Percentiles rank a stretch among this genome's conserved stretches.
Conservation (phyloP, 2,329 filamentous ascomycete genomes). For the Thelonectria olida region DNA sequence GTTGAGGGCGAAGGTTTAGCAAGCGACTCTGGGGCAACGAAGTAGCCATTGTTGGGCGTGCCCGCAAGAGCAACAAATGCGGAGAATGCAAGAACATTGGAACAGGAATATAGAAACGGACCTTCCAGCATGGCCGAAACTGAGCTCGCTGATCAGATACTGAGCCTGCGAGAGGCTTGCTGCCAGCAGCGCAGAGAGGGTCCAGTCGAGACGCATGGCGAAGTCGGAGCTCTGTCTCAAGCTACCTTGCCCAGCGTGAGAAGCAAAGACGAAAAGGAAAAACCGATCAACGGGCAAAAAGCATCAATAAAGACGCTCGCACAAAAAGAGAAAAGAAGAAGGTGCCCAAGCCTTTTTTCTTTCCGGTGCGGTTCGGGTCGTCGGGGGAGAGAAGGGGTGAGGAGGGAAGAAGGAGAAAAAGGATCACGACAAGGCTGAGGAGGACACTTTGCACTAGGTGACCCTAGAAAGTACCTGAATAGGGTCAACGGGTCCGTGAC, state of each 20-base stretch:
- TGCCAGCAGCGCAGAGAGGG: conserved; percentile 54
- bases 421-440: conserved; percentile 39
- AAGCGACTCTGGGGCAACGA: background rate
- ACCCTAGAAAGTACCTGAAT: background rate
- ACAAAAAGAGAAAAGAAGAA: conserved; percentile 9
- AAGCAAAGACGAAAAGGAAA: conserved; percentile 10
- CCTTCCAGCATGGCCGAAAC: conserved; percentile 78
- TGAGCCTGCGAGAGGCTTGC: conserved; percentile 66
- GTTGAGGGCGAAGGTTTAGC: conserved; percentile 25
- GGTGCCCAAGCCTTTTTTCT: conserved; percentile 12
- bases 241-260: background rate
- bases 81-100: background rate
- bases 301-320: conserved; percentile 10
- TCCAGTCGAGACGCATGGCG: conserved; percentile 56
- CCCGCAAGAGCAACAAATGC: background rate
- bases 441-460: conserved; percentile 41
- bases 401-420: conserved; percentile 17
- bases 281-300: conserved; percentile 19
- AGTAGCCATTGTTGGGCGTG: background rate
- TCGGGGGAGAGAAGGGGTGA: conserved; percentile 6
- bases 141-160: conserved; percentile 76
- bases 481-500: background rate
- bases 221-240: conserved; percentile 27
- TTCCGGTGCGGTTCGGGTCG: conserved; percentile 2
- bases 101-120: conserved; percentile 45